Evolutionary conservation across 768 basidiomycete species (phyloP).

Genomic region (Cystobasidium ongulense): DNA sequence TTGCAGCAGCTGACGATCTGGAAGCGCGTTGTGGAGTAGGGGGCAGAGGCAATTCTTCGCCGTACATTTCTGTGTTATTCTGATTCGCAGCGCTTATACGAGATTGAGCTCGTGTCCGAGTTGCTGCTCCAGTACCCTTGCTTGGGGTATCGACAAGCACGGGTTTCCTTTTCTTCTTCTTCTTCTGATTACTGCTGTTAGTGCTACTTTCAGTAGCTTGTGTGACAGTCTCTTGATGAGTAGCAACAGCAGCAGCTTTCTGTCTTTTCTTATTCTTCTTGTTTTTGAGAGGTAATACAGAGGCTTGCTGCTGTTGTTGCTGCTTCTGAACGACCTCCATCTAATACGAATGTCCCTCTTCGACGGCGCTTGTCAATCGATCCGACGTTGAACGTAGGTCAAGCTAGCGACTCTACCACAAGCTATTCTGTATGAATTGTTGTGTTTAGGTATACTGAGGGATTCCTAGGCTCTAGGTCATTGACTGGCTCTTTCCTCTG

Average conservation of each 20-base stretch:
- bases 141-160: no score
- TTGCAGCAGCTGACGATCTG: background rate
- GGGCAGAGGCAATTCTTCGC: background rate
- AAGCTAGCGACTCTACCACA: background rate
- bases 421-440: background rate
- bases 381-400: background rate
- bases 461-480: no score
- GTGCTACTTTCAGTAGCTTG: background rate
- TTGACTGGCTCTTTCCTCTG: no score
- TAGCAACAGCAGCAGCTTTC: background rate
- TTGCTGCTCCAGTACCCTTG: no score
- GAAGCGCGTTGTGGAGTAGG: background rate
- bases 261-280: slow-evolving; percentile 1
- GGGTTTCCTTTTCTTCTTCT: no score
- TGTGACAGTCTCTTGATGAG: no score
- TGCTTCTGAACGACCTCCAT: background rate
- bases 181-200: no score
- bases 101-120: no score
- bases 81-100: background rate
- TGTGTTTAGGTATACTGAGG: no score
- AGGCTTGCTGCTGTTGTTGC: background rate
- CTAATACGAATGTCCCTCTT: background rate
- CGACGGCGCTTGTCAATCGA: no score
- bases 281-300: background rate
- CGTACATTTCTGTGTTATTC: background rate